Conservation (phyloP, 106 monocot species). For the Triglochin maritima region DNA sequence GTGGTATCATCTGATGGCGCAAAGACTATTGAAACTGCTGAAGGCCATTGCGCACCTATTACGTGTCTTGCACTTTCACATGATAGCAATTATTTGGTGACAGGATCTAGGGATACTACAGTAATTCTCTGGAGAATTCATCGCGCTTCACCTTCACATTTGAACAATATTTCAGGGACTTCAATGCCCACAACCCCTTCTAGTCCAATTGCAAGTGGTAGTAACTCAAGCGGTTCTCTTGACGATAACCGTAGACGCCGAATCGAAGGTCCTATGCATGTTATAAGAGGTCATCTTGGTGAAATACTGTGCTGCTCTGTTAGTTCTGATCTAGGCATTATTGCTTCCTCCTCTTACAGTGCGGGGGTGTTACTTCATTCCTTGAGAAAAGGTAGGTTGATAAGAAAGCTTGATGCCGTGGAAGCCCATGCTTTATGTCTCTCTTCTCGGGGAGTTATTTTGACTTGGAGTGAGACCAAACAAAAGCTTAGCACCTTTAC, state of each 20-base stretch:
- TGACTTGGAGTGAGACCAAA: slow-evolving; percentile 57
- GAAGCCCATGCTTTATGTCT: slow-evolving; percentile 47
- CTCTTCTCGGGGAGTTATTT: slow-evolving; percentile 69
- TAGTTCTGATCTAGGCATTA: slow-evolving; percentile 57
- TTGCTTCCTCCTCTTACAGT: slow-evolving; percentile 62
- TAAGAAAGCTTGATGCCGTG: slow-evolving; percentile 44
- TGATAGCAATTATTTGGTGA: slow-evolving; percentile 65
- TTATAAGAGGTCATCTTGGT: slow-evolving; percentile 86
- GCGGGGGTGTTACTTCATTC: slow-evolving; percentile 78
- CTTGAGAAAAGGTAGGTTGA: slow-evolving; percentile 53
- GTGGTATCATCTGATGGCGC: slow-evolving; percentile 70
- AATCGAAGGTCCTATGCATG: slow-evolving; percentile 86
- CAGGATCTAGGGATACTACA: slow-evolving; percentile 88
- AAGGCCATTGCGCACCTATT: slow-evolving; percentile 70
- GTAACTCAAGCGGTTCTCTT: slow-evolving; percentile 7
- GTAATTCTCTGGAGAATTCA: slow-evolving; percentile 84
- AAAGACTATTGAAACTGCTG: slow-evolving; percentile 84
- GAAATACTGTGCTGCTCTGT: slow-evolving; percentile 63
- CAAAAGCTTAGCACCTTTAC: slow-evolving; percentile 64
- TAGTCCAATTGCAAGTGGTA: slow-evolving; percentile 29
- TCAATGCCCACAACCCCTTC: slow-evolving; percentile 27
- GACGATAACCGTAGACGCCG: slow-evolving; percentile 25
- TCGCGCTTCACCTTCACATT: slow-evolving; percentile 14
- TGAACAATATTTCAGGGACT: slow-evolving; percentile 29
- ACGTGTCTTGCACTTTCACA: slow-evolving; percentile 73